These are phyloP conservation scores for Pseudogymnoascus sp. DNA, from an alignment of 2,329 filamentous ascomycete species.

Conservation along the genomic window DNA sequence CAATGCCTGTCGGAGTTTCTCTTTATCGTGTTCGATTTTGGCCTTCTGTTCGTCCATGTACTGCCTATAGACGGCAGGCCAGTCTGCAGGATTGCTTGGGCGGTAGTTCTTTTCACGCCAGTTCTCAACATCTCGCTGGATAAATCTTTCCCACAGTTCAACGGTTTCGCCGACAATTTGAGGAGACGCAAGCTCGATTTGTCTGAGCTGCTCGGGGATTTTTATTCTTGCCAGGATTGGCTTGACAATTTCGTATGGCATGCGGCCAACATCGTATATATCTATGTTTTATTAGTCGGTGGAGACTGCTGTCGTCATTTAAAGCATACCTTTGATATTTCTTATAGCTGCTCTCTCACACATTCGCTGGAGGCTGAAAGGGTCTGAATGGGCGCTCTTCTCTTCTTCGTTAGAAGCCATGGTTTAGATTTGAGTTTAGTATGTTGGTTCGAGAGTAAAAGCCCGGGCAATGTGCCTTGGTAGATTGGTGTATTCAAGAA, in stretches of 20 bases:
- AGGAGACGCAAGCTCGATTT: slow-evolving; percentile 67
- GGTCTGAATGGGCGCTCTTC: neutral
- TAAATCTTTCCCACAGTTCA: slow-evolving; percentile 73
- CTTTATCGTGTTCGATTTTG: slow-evolving; percentile 50
- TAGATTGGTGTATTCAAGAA: neutral
- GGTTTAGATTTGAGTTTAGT: neutral
- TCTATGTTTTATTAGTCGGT: slow-evolving; percentile 26
- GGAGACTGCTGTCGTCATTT: neutral
- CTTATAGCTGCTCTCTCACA: slow-evolving; percentile 2
- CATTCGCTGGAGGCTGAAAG: neutral
- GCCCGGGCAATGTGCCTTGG: neutral
- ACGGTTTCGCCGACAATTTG: slow-evolving; percentile 63
- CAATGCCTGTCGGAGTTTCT: slow-evolving; percentile 45
- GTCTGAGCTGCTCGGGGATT: slow-evolving; percentile 64
- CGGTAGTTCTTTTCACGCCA: slow-evolving; percentile 52
- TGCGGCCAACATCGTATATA: slow-evolving; percentile 63
- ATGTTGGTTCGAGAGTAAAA: neutral
- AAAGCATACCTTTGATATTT: neutral
- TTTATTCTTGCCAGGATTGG: slow-evolving; percentile 65
- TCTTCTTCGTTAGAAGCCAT: slow-evolving; percentile 2
- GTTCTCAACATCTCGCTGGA: slow-evolving; percentile 67
- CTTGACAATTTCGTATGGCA: slow-evolving; percentile 59
- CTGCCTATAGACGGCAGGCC: slow-evolving; percentile 70
- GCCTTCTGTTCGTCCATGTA: slow-evolving; percentile 54
- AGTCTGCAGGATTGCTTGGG: slow-evolving; percentile 60